These are phyloP conservation scores for Colletotrichum sansevieriae DNA, from an alignment of 2,329 filamentous ascomycete species.

Conservation along the genomic window DNA sequence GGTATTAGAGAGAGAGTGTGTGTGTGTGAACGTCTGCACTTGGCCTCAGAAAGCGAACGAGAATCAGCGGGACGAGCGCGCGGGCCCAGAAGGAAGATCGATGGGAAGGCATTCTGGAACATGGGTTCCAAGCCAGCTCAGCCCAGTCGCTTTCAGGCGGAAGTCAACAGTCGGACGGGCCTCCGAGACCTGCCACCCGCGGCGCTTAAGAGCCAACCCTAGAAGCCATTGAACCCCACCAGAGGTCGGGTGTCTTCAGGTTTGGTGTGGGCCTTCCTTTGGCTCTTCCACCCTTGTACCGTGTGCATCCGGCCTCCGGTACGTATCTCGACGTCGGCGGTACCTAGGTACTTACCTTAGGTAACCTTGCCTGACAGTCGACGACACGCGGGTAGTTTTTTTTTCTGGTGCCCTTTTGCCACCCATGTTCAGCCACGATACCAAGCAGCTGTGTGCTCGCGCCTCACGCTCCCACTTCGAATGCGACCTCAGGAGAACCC, in stretches of 20 bases:
- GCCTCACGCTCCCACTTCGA: slow-evolving; percentile 19
- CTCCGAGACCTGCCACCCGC: slow-evolving; percentile 21
- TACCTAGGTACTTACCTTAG: not conserved
- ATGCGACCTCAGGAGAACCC: slow-evolving; percentile 13
- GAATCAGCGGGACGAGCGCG: not conserved
- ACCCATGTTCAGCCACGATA: not conserved
- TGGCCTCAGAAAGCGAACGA: not conserved
- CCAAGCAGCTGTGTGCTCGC: not conserved
- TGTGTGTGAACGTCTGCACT: not conserved
- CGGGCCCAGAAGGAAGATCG: too few species aligned
- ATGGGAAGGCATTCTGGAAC: too few species aligned
- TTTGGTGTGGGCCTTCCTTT: not conserved
- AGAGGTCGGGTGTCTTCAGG: not conserved
- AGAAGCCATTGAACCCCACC: not conserved
- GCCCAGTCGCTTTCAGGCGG: slow-evolving; percentile 11
- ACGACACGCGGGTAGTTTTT: not conserved
- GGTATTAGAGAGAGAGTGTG: too few species aligned
- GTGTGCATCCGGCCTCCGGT: slow-evolving; percentile 12
- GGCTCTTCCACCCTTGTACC: slow-evolving; percentile 7
- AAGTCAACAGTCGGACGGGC: not conserved
- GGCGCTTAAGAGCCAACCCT: not conserved
- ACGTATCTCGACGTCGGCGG: slow-evolving; percentile 10
- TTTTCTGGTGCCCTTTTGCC: slow-evolving; percentile 12
- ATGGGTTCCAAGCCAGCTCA: not conserved
- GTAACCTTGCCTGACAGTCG: slow-evolving; percentile 6